These are phyloP conservation scores for Ophiostoma quercus DNA, from an alignment of 2,329 filamentous ascomycete genomes.

Conservation along the genomic window DNA sequence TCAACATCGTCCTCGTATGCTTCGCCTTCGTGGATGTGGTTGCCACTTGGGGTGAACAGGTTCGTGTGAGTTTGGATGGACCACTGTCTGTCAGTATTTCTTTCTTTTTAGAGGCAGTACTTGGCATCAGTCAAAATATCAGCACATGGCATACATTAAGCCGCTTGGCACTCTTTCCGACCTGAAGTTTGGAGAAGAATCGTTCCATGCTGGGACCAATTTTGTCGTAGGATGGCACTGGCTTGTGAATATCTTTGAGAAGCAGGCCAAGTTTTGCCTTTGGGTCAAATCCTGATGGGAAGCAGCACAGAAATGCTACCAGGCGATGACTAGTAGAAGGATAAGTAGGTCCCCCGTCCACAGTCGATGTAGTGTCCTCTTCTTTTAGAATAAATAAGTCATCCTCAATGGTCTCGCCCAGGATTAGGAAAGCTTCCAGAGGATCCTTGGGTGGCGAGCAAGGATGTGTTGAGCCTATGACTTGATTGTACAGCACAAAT, in stretches of 20 bases:
- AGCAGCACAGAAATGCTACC: slow-evolving; percentile 49
- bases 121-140: too few species aligned
- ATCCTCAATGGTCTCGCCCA: slow-evolving; percentile 48
- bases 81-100: slow-evolving; percentile 38
- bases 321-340: slow-evolving; percentile 35
- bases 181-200: slow-evolving; percentile 46
- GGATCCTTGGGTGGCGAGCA: slow-evolving; percentile 32
- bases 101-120: background rate
- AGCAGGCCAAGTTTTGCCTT: slow-evolving; percentile 45
- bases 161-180: slow-evolving; percentile 47
- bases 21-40: slow-evolving; percentile 37
- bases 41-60: slow-evolving; percentile 39
- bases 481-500: slow-evolving; percentile 37
- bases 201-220: slow-evolving; percentile 52
- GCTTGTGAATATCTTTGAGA: slow-evolving; percentile 46
- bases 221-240: slow-evolving; percentile 51
- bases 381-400: slow-evolving; percentile 49
- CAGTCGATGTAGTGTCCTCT: slow-evolving; percentile 24
- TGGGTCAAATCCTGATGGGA: slow-evolving; percentile 50
- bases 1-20: slow-evolving; percentile 35
- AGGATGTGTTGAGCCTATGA: slow-evolving; percentile 35
- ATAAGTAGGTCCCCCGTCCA: slow-evolving; percentile 29
- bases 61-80: slow-evolving; percentile 41
- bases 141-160: slow-evolving; percentile 40
- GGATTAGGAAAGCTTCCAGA: slow-evolving; percentile 26